phyloP scores from a whole-genome alignment of 179 eudicot genomes.

The Beta corolliflora region DNA sequence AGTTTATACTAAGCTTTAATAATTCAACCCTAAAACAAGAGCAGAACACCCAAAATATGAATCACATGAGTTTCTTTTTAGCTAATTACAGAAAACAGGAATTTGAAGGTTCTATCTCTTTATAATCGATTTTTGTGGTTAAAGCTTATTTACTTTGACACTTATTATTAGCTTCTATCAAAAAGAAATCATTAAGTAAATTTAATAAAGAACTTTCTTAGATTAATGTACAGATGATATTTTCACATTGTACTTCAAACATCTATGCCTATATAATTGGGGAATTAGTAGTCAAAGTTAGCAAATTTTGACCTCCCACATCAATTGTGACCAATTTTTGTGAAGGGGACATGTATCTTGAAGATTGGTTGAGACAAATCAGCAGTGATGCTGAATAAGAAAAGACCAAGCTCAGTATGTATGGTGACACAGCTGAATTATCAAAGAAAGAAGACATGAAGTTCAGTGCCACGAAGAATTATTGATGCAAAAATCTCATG shows the following conservation, averaged over 20 bases:
- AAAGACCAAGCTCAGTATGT: background rate
- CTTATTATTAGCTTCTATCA: too few species aligned
- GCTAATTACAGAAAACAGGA: too few species aligned
- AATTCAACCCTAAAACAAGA: background rate
- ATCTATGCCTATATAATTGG: background rate
- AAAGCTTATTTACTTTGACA: background rate
- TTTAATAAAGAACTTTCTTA: background rate
- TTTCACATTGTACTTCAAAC: too few species aligned
- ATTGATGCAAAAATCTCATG: slow-evolving; percentile 1
- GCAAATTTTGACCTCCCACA: background rate
- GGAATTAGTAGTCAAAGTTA: background rate
- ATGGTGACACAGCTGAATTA: background rate
- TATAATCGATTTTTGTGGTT: background rate
- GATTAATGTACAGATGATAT: too few species aligned
- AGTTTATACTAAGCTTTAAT: background rate
- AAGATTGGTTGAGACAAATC: background rate
- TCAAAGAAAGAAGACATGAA: background rate
- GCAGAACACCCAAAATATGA: too few species aligned
- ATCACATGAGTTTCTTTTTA: background rate
- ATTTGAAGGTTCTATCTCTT: too few species aligned
- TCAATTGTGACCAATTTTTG: background rate
- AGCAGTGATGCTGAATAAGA: background rate
- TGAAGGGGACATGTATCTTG: background rate
- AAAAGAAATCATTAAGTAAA: too few species aligned
- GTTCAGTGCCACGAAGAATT: background rate